Evolutionary conservation across 768 basidiomycete genomes (phyloP).

Genomic region (Boletus rubescentipes): DNA sequence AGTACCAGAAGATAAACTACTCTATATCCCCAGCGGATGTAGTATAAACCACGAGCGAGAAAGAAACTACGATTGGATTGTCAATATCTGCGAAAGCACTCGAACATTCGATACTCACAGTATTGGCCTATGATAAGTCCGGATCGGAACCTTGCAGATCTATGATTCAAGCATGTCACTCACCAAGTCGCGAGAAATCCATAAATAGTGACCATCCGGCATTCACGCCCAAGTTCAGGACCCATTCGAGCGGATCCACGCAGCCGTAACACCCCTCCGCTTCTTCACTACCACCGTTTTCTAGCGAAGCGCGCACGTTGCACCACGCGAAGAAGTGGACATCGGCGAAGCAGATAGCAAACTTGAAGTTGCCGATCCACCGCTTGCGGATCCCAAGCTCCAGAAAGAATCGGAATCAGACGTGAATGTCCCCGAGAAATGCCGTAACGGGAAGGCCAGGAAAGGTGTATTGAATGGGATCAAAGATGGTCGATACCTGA

Average conservation of each 20-base stretch:
- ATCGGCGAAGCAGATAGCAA: conserved; percentile 3
- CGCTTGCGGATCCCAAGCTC: background rate
- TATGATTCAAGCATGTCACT: too few species aligned
- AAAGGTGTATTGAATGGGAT: conserved; percentile 42
- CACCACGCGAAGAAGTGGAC: background rate
- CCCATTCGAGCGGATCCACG: conserved; percentile 23
- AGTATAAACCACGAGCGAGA: too few species aligned
- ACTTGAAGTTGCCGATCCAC: background rate
- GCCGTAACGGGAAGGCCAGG: conserved; percentile 52
- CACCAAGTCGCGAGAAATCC: too few species aligned
- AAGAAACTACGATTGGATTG: too few species aligned
- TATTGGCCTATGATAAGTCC: too few species aligned
- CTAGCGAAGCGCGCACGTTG: conserved; percentile 19
- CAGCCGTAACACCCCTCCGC: conserved; percentile 21
- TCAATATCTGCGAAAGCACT: too few species aligned
- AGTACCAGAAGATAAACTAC: too few species aligned
- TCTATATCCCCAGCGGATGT: too few species aligned
- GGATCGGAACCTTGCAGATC: too few species aligned
- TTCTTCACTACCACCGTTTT: conserved; percentile 19
- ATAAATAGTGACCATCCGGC: background rate
- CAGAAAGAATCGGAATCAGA: conserved; percentile 14
- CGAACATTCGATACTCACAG: too few species aligned
- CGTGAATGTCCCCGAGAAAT: conserved; percentile 31
- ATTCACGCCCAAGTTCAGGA: background rate
- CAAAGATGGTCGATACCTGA: conserved; percentile 53